Conservation (phyloP, 2,329 filamentous ascomycete species). For the Sarocladiaceae sp. region DNA sequence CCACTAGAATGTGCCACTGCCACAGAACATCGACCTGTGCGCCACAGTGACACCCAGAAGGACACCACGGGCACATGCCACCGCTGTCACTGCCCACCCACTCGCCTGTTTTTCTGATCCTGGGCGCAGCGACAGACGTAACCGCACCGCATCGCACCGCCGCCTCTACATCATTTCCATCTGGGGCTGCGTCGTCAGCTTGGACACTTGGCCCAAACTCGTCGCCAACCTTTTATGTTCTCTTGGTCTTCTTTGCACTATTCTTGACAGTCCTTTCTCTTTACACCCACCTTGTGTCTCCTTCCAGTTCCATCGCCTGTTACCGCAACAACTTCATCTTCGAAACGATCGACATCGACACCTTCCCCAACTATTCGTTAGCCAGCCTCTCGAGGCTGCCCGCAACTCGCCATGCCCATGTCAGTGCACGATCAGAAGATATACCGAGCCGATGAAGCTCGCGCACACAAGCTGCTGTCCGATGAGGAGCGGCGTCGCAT, state of each 20-base stretch:
- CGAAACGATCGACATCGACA: no score
- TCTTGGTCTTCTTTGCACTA: no score
- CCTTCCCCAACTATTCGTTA: conserved; percentile 10
- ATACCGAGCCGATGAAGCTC: conserved; percentile 33
- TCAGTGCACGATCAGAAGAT: conserved; percentile 28
- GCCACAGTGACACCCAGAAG: no score
- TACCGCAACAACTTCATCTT: no score
- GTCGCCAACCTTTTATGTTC: no score
- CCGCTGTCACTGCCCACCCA: no score
- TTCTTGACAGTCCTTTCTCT: no score
- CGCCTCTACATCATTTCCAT: conserved; percentile 1
- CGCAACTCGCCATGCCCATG: conserved; percentile 24
- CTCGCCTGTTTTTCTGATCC: conserved; percentile 5
- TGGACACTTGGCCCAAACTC: background rate
- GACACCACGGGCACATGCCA: conserved; percentile 4
- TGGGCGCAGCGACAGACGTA: conserved; percentile 1
- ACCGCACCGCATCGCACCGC: conserved; percentile 2
- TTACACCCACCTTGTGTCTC: no score
- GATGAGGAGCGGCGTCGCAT: conserved; percentile 31
- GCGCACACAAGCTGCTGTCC: conserved; percentile 25
- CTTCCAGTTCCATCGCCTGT: no score
- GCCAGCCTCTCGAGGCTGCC: conserved; percentile 24
- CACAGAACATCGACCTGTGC: background rate
- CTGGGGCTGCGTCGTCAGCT: conserved; percentile 4
- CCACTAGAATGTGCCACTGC: no score